Base-by-base conservation (phyloP, 2,329 filamentous ascomycete species). In the Xylaria sp. region DNA sequence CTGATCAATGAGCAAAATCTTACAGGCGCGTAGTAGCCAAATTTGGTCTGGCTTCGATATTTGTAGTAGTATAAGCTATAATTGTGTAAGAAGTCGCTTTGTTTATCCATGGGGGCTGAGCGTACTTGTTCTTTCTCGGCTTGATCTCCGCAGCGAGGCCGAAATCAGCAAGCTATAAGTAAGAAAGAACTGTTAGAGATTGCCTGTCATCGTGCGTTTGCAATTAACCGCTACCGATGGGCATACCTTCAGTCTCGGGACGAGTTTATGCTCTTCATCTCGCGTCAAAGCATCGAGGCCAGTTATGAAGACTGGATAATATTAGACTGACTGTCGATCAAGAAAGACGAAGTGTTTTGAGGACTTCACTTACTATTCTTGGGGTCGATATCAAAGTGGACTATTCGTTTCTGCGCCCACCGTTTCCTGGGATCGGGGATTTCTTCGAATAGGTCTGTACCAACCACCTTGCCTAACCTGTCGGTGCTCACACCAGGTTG, bases 351-450 rank as follows among this genome's bases (percentile, higher is more conserved):
- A 28, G 15, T 33, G 13, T 18, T 20, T 13, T 2, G 33, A 31
- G 12, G 43, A 15, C 13, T 20, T 10, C 36, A n/a, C 73, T 66
- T 55, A 73, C 72, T 70, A 13, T 75, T 77, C 13, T 31, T 62
- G 2, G 71, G 71, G 36, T 75, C 73, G 23, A 77, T 74, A 28
- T 77, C 72, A 62, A 75, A 75, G 62, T 76, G 74, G 10, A 73
- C 71, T 9, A 71, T 39, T 18, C 66, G 39, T 41, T 72, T 74
- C 31, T 20, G 25, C 41, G 69, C 72, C 68, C 67, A 75, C 41
- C 68, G 68, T 28, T 67, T 71, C 6, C 18, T 63, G 1, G 39
- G 6, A 1, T 1, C 2, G 1, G 71, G 73, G n/a, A 75, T 18
- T 3, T 71, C 66, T 56, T 77, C 73, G 33, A 70, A 72, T 28